These are phyloP conservation scores for Nasturtium officinale DNA, from an alignment of 345 rosid species.

Conservation along the genomic window DNA sequence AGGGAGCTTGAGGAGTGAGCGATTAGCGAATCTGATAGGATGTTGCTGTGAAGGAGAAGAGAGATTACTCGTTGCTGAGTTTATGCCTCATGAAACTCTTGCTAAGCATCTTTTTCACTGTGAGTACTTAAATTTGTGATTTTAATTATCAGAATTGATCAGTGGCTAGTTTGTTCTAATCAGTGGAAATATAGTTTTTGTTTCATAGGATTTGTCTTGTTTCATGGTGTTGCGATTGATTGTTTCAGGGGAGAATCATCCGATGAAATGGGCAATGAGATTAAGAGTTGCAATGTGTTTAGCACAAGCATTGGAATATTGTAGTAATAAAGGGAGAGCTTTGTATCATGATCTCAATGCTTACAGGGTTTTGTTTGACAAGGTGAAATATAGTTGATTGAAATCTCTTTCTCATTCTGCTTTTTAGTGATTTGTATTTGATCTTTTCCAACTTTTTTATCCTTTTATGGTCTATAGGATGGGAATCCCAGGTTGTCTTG, in stretches of 20 bases:
- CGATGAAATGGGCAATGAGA: conserved; percentile 99
- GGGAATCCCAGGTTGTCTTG: conserved; percentile 94
- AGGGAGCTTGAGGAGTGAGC: conserved; percentile 83
- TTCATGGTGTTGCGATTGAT: conserved; percentile 13
- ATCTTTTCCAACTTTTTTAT: not conserved
- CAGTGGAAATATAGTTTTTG: not conserved
- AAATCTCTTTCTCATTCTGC: not conserved
- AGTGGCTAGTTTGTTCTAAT: not conserved
- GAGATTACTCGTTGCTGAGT: conserved; percentile 88
- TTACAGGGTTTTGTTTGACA: conserved; percentile 87
- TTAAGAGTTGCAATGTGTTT: conserved; percentile 85
- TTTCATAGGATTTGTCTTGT: not conserved
- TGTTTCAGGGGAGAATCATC: conserved; percentile 88
- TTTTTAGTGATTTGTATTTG: not conserved
- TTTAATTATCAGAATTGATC: not conserved
- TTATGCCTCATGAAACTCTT: conserved; percentile 91
- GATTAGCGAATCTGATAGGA: conserved; percentile 84
- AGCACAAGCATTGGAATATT: conserved; percentile 91
- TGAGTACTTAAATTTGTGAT: conserved; percentile 35
- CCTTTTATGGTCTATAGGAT: conserved; percentile 52
- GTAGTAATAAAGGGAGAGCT: conserved; percentile 85
- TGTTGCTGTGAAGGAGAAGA: conserved; percentile 91
- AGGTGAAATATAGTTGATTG: conserved; percentile 48
- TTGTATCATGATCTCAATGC: conserved; percentile 97
- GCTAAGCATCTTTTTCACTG: conserved; percentile 98